phyloP scores from a whole-genome alignment of 2,329 filamentous ascomycete genomes.

The Trichoderma pleuroti region DNA sequence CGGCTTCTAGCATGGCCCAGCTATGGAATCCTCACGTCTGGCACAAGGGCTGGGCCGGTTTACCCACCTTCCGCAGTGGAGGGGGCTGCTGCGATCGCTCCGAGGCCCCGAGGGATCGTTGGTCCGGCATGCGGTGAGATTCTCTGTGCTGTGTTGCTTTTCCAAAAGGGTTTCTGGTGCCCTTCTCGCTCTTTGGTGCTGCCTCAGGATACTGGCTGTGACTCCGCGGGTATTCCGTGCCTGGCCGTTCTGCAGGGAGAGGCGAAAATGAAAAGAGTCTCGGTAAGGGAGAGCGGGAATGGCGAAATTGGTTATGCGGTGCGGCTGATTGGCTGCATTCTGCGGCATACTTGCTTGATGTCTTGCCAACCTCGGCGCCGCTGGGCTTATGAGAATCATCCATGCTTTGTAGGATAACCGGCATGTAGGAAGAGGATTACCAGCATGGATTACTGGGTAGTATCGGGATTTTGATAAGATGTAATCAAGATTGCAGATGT shows the following conservation, averaged over 20 bases:
- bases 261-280: not conserved
- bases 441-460: not conserved
- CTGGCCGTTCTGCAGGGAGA: not conserved
- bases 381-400: not conserved
- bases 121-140: not conserved
- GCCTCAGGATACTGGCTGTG: not conserved
- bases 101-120: not conserved
- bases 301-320: not conserved
- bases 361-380: not conserved
- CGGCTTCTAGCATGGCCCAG: not conserved
- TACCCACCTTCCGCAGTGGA: not conserved
- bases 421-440: not conserved
- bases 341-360: not conserved
- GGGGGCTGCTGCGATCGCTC: not conserved
- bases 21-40: not conserved
- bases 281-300: constrained; percentile 14
- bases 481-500: not conserved
- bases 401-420: not conserved
- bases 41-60: not conserved
- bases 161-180: not conserved
- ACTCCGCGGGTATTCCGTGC: not conserved
- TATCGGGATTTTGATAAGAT: not conserved
- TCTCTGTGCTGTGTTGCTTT: not conserved
- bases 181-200: not conserved
- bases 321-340: constrained; percentile 4